Percentiles rank a stretch among this genome's conserved stretches.
phyloP scores from a whole-genome alignment of 805 yeast genomes.

The Hanseniaspora opuntiae region DNA sequence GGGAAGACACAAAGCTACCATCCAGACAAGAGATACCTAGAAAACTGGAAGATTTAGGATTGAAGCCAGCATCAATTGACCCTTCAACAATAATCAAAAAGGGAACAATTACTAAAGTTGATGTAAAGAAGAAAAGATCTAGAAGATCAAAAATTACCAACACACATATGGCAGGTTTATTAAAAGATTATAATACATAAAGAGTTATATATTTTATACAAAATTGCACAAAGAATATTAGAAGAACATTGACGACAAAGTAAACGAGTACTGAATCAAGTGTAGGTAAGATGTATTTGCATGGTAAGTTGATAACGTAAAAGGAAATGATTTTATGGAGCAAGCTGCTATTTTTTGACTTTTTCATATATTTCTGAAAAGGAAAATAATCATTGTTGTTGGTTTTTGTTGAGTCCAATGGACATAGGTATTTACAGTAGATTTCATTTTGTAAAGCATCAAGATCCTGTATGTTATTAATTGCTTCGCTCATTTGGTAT shows the following conservation, averaged over 20 bases:
- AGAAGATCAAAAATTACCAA: constrained; percentile 90
- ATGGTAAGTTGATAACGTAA: constrained; percentile 4
- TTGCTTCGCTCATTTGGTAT: background rate
- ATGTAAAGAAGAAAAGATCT: constrained; percentile 77
- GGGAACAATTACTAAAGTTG: constrained; percentile 37
- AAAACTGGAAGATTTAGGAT: constrained; percentile 63
- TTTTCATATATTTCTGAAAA: constrained; percentile 3
- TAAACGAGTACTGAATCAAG: background rate
- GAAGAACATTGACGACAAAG: background rate
- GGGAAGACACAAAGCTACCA: constrained; percentile 72
- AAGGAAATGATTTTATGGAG: background rate
- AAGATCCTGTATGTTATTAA: background rate
- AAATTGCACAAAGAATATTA: background rate
- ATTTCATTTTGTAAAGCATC: constrained; percentile 1
- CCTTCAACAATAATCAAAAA: constrained; percentile 78
- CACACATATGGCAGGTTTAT: constrained; percentile 89
- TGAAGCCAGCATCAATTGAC: constrained; percentile 95
- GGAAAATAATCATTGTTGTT: background rate
- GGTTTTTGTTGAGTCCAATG: background rate
- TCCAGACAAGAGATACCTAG: constrained; percentile 69
- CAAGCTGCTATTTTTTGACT: background rate
- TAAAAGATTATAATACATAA: constrained; percentile 54
- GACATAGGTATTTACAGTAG: constrained; percentile 8
- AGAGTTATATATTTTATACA: background rate
- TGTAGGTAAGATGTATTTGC: constrained; percentile 3